Evolutionary conservation across 345 rosid species (phyloP).

Genomic region (Microcos paniculata): DNA sequence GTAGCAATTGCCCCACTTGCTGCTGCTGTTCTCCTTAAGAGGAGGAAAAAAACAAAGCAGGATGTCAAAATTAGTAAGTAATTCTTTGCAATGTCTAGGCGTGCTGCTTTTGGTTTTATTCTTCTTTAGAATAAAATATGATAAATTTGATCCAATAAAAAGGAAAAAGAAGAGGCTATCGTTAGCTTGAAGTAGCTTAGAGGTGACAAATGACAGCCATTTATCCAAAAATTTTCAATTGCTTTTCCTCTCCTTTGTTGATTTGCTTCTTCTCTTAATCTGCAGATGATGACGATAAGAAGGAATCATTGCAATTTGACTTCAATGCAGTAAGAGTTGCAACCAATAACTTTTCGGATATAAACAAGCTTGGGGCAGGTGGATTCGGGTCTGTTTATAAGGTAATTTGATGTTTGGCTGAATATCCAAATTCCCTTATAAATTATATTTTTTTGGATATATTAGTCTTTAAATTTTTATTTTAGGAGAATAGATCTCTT

Average conservation of each 20-base stretch:
- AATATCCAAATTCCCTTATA: too few relatives aligned
- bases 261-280: too few relatives aligned
- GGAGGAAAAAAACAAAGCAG: not conserved
- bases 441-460: too few relatives aligned
- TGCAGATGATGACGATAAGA: too few relatives aligned
- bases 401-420: too few relatives aligned
- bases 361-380: constrained; percentile 7
- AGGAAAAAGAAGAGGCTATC: too few relatives aligned
- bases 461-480: too few relatives aligned
- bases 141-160: not conserved
- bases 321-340: constrained; percentile 6
- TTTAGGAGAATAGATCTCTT: too few relatives aligned
- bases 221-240: not conserved
- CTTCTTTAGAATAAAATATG: not conserved
- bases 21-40: constrained; percentile 12
- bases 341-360: not conserved
- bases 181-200: not conserved
- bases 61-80: not conserved
- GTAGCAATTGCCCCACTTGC: constrained; percentile 7
- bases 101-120: not conserved
- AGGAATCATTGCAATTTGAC: constrained; percentile 15
- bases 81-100: not conserved
- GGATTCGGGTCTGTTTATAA: constrained; percentile 15
- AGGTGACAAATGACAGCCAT: not conserved
- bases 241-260: too few relatives aligned